Evolutionary conservation across 2,329 filamentous ascomycete genomes (phyloP).

Genomic region (Chlorencoelia australis): DNA sequence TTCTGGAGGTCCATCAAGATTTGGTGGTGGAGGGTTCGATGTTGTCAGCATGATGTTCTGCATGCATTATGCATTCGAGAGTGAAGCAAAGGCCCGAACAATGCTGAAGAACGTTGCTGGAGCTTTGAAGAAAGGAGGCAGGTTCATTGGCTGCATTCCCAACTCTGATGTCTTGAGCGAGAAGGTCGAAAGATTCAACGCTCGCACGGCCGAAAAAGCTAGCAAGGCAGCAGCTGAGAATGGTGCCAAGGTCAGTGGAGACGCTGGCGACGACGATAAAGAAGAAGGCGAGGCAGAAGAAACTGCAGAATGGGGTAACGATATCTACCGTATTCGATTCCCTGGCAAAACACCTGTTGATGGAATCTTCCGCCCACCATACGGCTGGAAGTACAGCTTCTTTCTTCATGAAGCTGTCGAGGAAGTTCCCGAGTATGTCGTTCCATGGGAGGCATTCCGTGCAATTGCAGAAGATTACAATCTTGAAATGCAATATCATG

Average conservation of each 20-base stretch:
- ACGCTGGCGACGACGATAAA: slow-evolving; percentile 31
- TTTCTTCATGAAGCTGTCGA: slow-evolving; percentile 94
- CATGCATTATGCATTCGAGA: slow-evolving; percentile 98
- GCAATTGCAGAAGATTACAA: slow-evolving; percentile 94
- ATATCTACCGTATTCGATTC: slow-evolving; percentile 84
- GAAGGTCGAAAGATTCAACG: slow-evolving; percentile 69
- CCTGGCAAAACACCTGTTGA: slow-evolving; percentile 73
- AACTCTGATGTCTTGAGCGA: slow-evolving; percentile 85
- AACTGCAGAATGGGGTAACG: slow-evolving; percentile 81
- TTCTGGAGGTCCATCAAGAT: slow-evolving; percentile 57
- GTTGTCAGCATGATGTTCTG: slow-evolving; percentile 99
- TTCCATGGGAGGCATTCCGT: slow-evolving; percentile 96
- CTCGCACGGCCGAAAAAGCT: slow-evolving; percentile 35
- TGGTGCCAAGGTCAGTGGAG: slow-evolving; percentile 21
- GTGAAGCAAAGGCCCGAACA: slow-evolving; percentile 74
- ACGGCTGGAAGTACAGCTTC: slow-evolving; percentile 97
- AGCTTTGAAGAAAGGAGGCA: slow-evolving; percentile 82
- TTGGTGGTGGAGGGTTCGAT: slow-evolving; percentile 74
- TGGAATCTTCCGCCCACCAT: slow-evolving; percentile 86
- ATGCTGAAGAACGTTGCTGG: slow-evolving; percentile 94
- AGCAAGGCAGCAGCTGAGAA: slow-evolving; percentile 24
- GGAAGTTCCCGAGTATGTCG: slow-evolving; percentile 92
- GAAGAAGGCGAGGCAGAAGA: slow-evolving; percentile 54
- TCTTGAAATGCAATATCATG: slow-evolving; percentile 88
- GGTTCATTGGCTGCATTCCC: slow-evolving; percentile 93